Conservation (phyloP, 805 yeast species). For the Metschnikowia continentalis region DNA sequence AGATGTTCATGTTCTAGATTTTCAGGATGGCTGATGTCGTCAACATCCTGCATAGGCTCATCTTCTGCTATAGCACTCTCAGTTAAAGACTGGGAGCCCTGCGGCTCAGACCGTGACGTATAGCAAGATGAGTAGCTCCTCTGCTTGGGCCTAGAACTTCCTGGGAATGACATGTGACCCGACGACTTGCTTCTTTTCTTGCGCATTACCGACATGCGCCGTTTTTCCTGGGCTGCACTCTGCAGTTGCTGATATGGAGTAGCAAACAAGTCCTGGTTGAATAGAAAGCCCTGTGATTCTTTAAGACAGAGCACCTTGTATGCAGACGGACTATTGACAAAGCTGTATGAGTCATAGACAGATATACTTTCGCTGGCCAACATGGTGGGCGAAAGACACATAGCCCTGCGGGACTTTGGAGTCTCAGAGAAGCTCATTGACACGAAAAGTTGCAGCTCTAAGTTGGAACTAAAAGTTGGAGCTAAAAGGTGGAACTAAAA, state of each 20-base stretch:
- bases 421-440: too few species aligned
- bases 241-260: slow-evolving; percentile 59
- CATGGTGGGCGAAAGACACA: slow-evolving; percentile 57
- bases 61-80: slow-evolving; percentile 8
- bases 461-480: too few species aligned
- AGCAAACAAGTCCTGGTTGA: slow-evolving; percentile 77
- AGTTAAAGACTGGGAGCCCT: not conserved
- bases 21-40: not conserved
- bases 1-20: too few species aligned
- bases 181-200: slow-evolving; percentile 14
- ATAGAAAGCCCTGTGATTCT: slow-evolving; percentile 69
- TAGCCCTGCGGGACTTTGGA: slow-evolving; percentile 11
- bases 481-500: not conserved
- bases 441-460: too few species aligned
- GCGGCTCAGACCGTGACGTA: slow-evolving; percentile 17
- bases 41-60: slow-evolving; percentile 6
- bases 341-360: slow-evolving; percentile 46
- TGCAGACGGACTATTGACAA: slow-evolving; percentile 23
- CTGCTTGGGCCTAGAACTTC: slow-evolving; percentile 4
- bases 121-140: slow-evolving; percentile 32
- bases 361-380: slow-evolving; percentile 50
- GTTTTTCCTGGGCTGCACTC: slow-evolving; percentile 32
- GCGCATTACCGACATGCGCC: slow-evolving; percentile 16
- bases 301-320: slow-evolving; percentile 43
- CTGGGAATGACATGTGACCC: slow-evolving; percentile 5